Evolutionary conservation across 768 basidiomycete genomes (phyloP), one percentile per base, ranked within the genome.

Genomic region (Sporobolomyces pararoseus): DNA sequence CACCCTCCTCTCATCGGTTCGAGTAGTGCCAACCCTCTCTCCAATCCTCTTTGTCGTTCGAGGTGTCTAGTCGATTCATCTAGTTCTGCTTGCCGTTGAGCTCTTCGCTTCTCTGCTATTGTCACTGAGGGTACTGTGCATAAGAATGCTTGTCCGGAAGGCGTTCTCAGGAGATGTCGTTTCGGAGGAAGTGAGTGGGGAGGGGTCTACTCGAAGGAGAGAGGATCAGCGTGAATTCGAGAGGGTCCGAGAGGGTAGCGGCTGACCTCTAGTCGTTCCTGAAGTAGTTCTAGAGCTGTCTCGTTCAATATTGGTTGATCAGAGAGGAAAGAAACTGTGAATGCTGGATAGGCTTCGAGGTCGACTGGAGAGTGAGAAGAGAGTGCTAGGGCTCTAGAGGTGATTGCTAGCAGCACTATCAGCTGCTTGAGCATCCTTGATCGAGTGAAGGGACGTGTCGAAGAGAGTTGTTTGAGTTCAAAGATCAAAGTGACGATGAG

Each of bases 311-410:
- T 27, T 19, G 49, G 39, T 3, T 60, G 19, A 6, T 50, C 59
- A 51, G 53, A 25, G 44, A 19, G 39, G 25, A 76, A 47, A 53
- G 46, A 37, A 60, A 77, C 64, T 14, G 27, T 3, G 68, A 55
- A 77, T 3, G 62, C 63, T 2, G 76, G 75, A 42, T 66, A 68
- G n/a, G 71, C 59, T 42, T 76, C 69, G 44, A 75, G 68, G 63
- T 77, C 76, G n/a, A 68, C 61, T 2, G 76, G 76, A 46, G 73
- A 70, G 63, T 67, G 67, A 4, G 75, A 61, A 1, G 76, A 77
- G 19, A 77, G 61, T 7, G 70, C 68, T 23, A 55, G 39, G 10
- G 63, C 39, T 16, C 29, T 34, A 4, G 29, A 7, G 10, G 50
- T 25, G 5, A 34, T 31, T 12, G 58, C 42, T 29, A 60, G 27